A percentile compares a stretch with the other conserved stretches of the same genome.
Evolutionary conservation across 2,329 filamentous ascomycete species (phyloP).

Genomic region (Diaporthe ampelina): DNA sequence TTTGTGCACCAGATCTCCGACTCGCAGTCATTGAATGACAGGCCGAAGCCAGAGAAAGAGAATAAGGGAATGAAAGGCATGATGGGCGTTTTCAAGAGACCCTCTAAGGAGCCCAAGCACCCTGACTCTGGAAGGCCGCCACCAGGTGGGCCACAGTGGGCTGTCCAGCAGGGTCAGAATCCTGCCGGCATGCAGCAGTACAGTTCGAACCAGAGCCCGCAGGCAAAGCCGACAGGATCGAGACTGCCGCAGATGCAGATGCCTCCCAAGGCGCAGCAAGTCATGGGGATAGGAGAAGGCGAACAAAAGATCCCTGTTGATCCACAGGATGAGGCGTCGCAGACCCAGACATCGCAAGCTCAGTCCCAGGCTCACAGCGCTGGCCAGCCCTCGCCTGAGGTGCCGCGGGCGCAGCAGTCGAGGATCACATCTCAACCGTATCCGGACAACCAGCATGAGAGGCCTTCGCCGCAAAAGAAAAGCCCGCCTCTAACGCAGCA

Average conservation of each 20-base stretch:
- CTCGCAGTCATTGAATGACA: conserved; percentile 41
- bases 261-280: conserved; percentile 39
- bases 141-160: conserved; percentile 46
- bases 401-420: conserved; percentile 23
- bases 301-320: conserved; percentile 39
- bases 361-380: conserved; percentile 17
- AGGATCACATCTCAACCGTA: conserved; percentile 36
- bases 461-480: conserved; percentile 40
- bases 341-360: conserved; percentile 28
- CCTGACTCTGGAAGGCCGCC: conserved; percentile 44
- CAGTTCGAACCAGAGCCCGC: conserved; percentile 7
- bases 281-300: conserved; percentile 38
- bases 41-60: conserved; percentile 45
- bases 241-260: conserved; percentile 41
- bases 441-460: conserved; percentile 43
- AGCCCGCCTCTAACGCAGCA: conserved; percentile 32
- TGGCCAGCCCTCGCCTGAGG: conserved; percentile 26
- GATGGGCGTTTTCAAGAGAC: conserved; percentile 46
- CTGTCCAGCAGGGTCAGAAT: conserved; percentile 17
- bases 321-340: conserved; percentile 32
- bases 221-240: not conserved
- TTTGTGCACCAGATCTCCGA: conserved; percentile 40
- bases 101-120: conserved; percentile 45
- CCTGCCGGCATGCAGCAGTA: conserved; percentile 20
- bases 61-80: conserved; percentile 46